Evolutionary conservation across 73 alveolate species (phyloP).

Genomic region (Stentor coeruleus): DNA sequence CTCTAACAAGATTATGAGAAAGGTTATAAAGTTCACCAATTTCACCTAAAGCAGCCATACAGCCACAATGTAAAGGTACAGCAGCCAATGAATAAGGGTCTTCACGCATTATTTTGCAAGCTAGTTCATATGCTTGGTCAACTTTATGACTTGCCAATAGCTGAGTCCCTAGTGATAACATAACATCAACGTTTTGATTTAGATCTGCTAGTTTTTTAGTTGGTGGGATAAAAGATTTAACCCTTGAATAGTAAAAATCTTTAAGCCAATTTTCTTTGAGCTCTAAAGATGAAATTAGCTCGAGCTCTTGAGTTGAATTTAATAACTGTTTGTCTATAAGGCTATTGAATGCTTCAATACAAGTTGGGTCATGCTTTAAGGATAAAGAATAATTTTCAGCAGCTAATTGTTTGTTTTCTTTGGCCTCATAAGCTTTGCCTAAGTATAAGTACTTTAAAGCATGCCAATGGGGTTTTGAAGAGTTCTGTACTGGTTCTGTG

Average conservation of each 20-base stretch:
- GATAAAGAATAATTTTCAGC: conserved; percentile 37
- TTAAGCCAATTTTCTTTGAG: conserved; percentile 39
- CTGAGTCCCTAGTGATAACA: conserved; percentile 87
- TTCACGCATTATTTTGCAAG: conserved; percentile 75
- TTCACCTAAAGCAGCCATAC: conserved; percentile 86
- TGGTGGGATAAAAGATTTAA: conserved; percentile 6
- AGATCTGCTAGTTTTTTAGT: conserved; percentile 34
- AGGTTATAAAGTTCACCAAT: conserved; percentile 90
- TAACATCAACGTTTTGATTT: conserved; percentile 73
- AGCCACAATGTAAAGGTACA: conserved; percentile 91
- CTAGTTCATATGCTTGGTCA: conserved; percentile 81
- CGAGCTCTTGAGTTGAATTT: conserved; percentile 33
- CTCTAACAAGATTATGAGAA: conserved; percentile 90
- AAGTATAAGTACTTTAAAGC: conserved; percentile 16
- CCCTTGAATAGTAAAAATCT: conserved; percentile 35
- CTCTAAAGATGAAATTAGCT: neutral
- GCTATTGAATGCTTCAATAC: conserved; percentile 35
- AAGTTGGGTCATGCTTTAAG: conserved; percentile 37
- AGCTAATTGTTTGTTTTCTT: conserved; percentile 38
- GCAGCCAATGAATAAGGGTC: conserved; percentile 85
- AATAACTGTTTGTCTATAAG: conserved; percentile 34
- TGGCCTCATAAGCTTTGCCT: conserved; percentile 44
- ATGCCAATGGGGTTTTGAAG: conserved; percentile 32
- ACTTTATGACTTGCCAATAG: conserved; percentile 82
- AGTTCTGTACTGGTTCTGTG: conserved; percentile 35